These are phyloP conservation scores for Saccharomyces hybrid DNA, from an alignment of 1,139 yeast genomes.

Conservation along the genomic window DNA sequence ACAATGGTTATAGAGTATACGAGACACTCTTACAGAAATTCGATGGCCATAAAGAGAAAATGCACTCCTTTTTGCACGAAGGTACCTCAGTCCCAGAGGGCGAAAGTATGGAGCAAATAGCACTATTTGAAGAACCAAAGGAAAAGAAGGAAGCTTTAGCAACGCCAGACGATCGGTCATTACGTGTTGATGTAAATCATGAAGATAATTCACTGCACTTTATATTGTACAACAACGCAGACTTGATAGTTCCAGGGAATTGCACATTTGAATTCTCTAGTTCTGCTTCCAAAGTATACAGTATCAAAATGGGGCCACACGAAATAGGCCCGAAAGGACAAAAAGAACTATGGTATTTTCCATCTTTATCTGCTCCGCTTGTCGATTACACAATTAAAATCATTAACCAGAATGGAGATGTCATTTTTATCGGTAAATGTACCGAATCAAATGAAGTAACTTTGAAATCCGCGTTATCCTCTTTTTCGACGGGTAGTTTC, in stretches of 20 bases:
- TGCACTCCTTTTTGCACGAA: constrained; percentile 6
- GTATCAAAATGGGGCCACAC: not conserved
- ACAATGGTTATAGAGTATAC: constrained; percentile 10
- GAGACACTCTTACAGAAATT: constrained; percentile 10
- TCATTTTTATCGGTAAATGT: not conserved
- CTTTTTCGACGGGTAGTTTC: not conserved
- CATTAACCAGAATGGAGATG: not conserved
- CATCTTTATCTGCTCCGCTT: not conserved
- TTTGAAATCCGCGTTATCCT: not conserved
- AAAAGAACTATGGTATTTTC: not conserved
- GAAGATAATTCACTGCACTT: not conserved
- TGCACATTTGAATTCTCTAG: not conserved
- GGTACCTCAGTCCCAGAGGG: not conserved
- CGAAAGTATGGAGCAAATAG: not conserved
- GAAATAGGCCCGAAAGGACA: not conserved
- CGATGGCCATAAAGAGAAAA: constrained; percentile 11
- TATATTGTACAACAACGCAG: not conserved
- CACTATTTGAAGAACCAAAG: not conserved
- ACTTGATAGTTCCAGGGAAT: not conserved
- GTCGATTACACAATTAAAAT: not conserved
- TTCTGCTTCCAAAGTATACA: not conserved
- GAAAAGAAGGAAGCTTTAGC: not conserved
- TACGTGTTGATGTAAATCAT: not conserved
- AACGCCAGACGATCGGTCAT: not conserved
- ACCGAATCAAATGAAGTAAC: not conserved